Base-by-base conservation (phyloP, 345 rosid genomes). In the Bruguiera sexangula region DNA sequence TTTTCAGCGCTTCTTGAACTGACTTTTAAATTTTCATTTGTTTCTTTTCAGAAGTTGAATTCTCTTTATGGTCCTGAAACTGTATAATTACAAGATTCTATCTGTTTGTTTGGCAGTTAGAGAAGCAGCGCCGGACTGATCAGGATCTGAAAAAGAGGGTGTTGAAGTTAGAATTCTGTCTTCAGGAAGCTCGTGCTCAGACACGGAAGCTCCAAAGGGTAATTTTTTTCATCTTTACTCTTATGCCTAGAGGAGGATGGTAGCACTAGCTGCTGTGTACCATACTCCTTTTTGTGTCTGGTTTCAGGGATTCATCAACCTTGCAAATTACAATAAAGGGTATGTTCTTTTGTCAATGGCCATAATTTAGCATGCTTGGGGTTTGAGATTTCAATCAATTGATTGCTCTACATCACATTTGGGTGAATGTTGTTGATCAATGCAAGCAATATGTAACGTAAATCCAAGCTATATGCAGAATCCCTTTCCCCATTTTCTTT, bases 71-170 rank as follows among this genome's bases (percentile, higher is more conserved):
- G 7, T 62, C n/a, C 19, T n/a, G 56, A 39, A 32, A 18, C 36
- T 48, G 21, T 61, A 9, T 37, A 37, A 62, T 68, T 50, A 77
- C 16, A 31, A 71, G 58, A 15, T 76, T 65, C 37, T 64, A 32
- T 22, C 8, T 73, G 58, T 70, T 68, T 65, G 52, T 48, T 66
- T 43, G 59, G 58, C 87, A 91, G 98, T 82, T 94, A 60, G 97
- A 89, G 80, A 94, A 91, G 82, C 97, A 91, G 68, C 79, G 82
- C 26, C 83, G 91, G 73, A 82, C 86, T 56, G 96, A 88, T 80
- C 97, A 91, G 71, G 97, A 94, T 68, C 85, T 91, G 57, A 94
- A 86, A 69, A 94, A 91, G 88, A 85, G 88, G 70, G 96, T 89
- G 57, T 73, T 91, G 86, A 94, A 86, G 83, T 69, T 94, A 80